phyloP scores from a whole-genome alignment of 2,329 filamentous ascomycete species.

The Camptophora hylomeconis region DNA sequence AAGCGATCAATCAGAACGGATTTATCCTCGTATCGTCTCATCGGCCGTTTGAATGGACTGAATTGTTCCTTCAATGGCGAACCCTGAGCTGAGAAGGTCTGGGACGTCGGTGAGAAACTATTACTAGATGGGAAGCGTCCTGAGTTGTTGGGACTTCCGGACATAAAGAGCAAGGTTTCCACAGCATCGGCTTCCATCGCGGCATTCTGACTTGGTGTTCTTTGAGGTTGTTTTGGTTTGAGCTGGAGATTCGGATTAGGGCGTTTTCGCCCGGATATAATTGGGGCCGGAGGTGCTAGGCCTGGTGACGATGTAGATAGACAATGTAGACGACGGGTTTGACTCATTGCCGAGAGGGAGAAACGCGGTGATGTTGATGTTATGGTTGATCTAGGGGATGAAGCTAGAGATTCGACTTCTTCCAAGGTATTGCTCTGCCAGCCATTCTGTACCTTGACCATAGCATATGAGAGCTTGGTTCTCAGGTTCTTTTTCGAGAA shows the following conservation, averaged over 20 bases:
- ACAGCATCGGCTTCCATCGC: slow-evolving; percentile 38
- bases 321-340: neutral
- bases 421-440: slow-evolving; percentile 70
- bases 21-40: no score
- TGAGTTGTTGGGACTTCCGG: slow-evolving; percentile 35
- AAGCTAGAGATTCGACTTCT: slow-evolving; percentile 63
- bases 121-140: slow-evolving; percentile 24
- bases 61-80: no score
- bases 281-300: slow-evolving; percentile 30
- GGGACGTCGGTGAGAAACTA: slow-evolving; percentile 1
- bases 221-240: slow-evolving; percentile 8
- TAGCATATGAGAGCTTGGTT: slow-evolving; percentile 78
- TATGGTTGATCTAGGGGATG: slow-evolving; percentile 49
- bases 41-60: no score
- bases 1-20: no score
- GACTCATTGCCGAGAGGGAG: slow-evolving; percentile 17
- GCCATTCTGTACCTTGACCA: slow-evolving; percentile 82
- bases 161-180: slow-evolving; percentile 38
- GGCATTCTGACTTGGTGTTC: slow-evolving; percentile 29
- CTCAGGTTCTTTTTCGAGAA: slow-evolving; percentile 71
- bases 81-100: no score
- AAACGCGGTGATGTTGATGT: slow-evolving; percentile 37
- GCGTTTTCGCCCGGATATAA: slow-evolving; percentile 25
- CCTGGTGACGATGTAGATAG: neutral
- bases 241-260: slow-evolving; percentile 24